Evolutionary conservation across 2,329 filamentous ascomycete species (phyloP).

Genomic region (Trichoderma afroharzianum): DNA sequence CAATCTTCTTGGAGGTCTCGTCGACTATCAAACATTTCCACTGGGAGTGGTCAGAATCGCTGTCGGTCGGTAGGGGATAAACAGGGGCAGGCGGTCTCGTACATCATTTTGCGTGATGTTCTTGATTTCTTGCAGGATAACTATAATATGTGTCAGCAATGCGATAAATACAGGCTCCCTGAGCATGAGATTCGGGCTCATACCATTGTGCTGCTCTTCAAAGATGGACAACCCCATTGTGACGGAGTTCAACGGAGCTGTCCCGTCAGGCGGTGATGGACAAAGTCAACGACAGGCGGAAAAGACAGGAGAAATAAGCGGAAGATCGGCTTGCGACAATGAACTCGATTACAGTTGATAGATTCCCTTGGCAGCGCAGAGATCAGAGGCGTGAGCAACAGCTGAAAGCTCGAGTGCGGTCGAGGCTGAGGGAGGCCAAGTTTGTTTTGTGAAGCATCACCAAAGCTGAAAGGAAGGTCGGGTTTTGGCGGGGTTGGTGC

Average conservation of each 20-base stretch:
- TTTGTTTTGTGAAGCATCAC: constrained; percentile 20
- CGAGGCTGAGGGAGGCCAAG: background rate
- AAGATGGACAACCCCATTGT: constrained; percentile 83
- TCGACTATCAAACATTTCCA: constrained; percentile 98
- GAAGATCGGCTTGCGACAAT: background rate
- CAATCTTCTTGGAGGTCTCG: constrained; percentile 73
- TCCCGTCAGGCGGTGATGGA: constrained; percentile 11
- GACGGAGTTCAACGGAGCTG: constrained; percentile 24
- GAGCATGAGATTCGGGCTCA: background rate
- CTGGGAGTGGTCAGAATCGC: constrained; percentile 42
- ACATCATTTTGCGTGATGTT: constrained; percentile 79
- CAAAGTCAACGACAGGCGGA: background rate
- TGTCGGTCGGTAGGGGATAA: background rate
- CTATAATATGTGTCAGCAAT: constrained; percentile 27
- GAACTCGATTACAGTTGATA: background rate
- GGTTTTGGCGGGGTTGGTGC: constrained; percentile 15
- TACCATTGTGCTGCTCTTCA: constrained; percentile 66
- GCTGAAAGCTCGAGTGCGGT: background rate
- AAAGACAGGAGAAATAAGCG: background rate
- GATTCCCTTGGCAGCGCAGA: background rate
- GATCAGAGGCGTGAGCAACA: background rate
- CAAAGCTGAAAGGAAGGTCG: constrained; percentile 9
- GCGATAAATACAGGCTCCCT: background rate
- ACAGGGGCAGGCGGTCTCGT: constrained; percentile 31
- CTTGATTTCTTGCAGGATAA: constrained; percentile 54